Conservation (phyloP, 345 rosid species). For the Mercurialis annua region DNA sequence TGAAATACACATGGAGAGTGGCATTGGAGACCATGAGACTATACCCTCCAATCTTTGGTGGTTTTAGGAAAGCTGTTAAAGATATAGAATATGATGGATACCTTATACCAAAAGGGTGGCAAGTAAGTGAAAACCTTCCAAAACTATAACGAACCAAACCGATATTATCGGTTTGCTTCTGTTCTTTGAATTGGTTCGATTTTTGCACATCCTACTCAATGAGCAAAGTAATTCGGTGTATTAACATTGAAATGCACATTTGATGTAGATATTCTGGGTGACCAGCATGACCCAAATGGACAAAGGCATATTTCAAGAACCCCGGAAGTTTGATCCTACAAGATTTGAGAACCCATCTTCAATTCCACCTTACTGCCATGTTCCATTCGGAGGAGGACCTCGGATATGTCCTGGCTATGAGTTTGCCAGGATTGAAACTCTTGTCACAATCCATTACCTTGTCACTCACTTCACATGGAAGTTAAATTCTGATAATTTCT, state of each 20-base stretch:
- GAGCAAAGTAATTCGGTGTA: background rate
- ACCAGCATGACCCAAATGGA: conserved; percentile 49
- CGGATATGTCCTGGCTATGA: conserved; percentile 55
- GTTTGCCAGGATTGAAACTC: conserved; percentile 50
- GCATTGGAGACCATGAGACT: conserved; percentile 53
- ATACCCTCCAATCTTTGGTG: conserved; percentile 44
- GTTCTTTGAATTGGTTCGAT: no score
- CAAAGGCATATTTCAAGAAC: conserved; percentile 40
- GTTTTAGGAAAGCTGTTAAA: conserved; percentile 43
- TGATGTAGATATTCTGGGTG: conserved; percentile 43
- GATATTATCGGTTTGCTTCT: no score
- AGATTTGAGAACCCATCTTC: conserved; percentile 45
- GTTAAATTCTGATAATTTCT: conserved; percentile 29
- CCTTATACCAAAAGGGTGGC: conserved; percentile 55
- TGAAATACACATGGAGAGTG: conserved; percentile 64
- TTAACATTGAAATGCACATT: background rate
- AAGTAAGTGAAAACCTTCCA: conserved; percentile 29
- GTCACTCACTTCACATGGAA: conserved; percentile 50
- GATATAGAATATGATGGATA: conserved; percentile 40
- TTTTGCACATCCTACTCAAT: no score
- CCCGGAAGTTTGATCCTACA: conserved; percentile 39
- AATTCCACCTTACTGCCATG: conserved; percentile 47
- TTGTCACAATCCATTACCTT: conserved; percentile 41
- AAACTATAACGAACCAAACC: no score
- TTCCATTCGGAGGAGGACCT: conserved; percentile 49